Base-by-base conservation (phyloP, 2,329 filamentous ascomycete genomes). In the Pestalotiopsis sp. region DNA sequence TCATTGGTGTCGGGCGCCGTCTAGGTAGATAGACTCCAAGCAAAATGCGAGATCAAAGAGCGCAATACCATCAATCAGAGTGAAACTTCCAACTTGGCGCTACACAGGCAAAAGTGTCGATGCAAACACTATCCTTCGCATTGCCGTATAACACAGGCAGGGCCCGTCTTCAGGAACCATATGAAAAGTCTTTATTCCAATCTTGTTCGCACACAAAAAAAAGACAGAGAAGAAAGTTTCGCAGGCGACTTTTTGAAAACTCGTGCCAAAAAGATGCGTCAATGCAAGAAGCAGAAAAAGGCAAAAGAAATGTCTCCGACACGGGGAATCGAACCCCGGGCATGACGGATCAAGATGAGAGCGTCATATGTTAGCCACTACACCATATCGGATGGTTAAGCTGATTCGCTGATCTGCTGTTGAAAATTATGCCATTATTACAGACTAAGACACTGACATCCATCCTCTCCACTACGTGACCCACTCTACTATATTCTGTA, bases 321-420 rank as follows among this genome's bases (percentile, higher is more conserved):
- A 71, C 74, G 73, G 73, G 74, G 74, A 75, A 74, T 75, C 73
- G 73, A 75, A 75, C 74, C 74, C 73, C 73, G 73, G 70, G 74
- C 74, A 73, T 72, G 70, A 73, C 73, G 73, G 73, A 56, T 66
- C 56, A 61, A 61, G 11, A 38, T 62, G 59, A 62, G 59, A 62
- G 59, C 59, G 59, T 62, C 31, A 62, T 36, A 62, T 62, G 59
- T 62, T 62, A 62, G 59, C 59, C 59, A 36, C 59, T 62, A 62
- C 59, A 62, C 59, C 59, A 62, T 62, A 62, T 62, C 59, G 59
- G 59, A 62, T 39, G 45, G 17, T 14, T 3, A n/a, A 52, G 45
- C 45, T 52, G 45, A 52, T 52, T 52, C n/a, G 45, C 20, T n/a
- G 45, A 52, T 52, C n/a, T 23, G 45, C 45, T 52, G 45, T 23